Conservation (phyloP, 768 basidiomycete genomes). For the Pisolithus tinctorius region DNA sequence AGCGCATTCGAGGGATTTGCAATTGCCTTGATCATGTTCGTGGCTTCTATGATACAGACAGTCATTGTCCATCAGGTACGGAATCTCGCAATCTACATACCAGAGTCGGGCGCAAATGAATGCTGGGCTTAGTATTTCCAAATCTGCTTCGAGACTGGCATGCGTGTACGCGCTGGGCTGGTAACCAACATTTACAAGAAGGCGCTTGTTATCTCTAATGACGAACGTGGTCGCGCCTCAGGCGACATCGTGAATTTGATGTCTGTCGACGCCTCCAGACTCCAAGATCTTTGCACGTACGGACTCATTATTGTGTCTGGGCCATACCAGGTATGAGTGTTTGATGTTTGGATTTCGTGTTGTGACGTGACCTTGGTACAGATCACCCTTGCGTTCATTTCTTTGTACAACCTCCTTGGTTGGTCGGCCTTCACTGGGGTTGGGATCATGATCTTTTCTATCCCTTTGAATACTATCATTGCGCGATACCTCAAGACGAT, state of each 20-base stretch:
- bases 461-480: constrained; percentile 69
- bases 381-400: constrained; percentile 85
- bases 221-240: constrained; percentile 71
- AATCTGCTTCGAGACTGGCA: constrained; percentile 74
- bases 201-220: constrained; percentile 77
- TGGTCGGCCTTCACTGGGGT: constrained; percentile 91
- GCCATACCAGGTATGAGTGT: constrained; percentile 59
- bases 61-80: constrained; percentile 71
- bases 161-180: constrained; percentile 90
- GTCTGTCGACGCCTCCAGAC: constrained; percentile 75
- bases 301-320: constrained; percentile 83
- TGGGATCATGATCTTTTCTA: constrained; percentile 74
- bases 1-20: constrained; percentile 62
- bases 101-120: neutral
- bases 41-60: constrained; percentile 72
- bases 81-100: neutral
- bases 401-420: constrained; percentile 83
- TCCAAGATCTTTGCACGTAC: constrained; percentile 79
- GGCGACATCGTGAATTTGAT: constrained; percentile 95
- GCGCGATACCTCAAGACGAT: constrained; percentile 65
- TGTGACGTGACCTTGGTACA: constrained; percentile 19
- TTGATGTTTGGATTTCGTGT: neutral
- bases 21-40: constrained; percentile 76
- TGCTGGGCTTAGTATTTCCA: constrained; percentile 68
- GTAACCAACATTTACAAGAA: constrained; percentile 84